These are phyloP conservation scores for Raphidocelis subcapitata DNA, from an alignment of 139 green algal species.

Conservation along the genomic window DNA sequence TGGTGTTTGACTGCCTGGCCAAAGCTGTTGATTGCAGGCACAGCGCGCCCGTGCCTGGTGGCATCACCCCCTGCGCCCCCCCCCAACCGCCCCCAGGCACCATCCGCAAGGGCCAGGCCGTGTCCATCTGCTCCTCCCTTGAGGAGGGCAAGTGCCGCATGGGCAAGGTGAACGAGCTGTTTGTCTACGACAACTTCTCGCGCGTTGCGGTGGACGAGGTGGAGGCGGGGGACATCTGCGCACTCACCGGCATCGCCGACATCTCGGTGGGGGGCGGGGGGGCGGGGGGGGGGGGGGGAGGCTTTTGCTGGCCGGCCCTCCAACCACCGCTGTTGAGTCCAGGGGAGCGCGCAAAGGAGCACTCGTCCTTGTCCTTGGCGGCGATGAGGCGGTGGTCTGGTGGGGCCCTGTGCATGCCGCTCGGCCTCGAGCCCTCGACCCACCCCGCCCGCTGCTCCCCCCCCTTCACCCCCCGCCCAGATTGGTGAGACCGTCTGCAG, in stretches of 20 bases:
- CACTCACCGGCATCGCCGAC: constrained; percentile 72
- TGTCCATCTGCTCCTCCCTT: constrained; percentile 34
- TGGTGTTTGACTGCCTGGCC: background rate
- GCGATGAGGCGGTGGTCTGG: too few species aligned
- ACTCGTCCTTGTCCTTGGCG: too few species aligned
- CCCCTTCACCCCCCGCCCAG: constrained; percentile 42
- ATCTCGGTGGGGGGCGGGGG: constrained; percentile 29
- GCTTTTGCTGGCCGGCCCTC: background rate
- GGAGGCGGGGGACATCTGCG: constrained; percentile 91
- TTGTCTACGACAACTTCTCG: constrained; percentile 97
- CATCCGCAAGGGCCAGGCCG: constrained; percentile 16
- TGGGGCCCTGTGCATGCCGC: too few species aligned
- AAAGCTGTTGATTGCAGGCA: background rate
- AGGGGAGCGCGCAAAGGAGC: too few species aligned
- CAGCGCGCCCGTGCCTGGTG: background rate
- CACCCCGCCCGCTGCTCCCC: constrained; percentile 38
- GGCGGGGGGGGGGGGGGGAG: too few species aligned
- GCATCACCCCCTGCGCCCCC: too few species aligned
- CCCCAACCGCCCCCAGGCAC: too few species aligned
- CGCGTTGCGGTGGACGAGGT: constrained; percentile 65
- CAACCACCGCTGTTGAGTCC: constrained; percentile 56
- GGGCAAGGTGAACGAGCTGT: constrained; percentile 88
- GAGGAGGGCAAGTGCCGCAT: constrained; percentile 27
- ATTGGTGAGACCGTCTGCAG: constrained; percentile 96
- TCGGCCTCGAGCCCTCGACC: constrained; percentile 21